These are phyloP conservation scores for Fraxinus angustifolia DNA, from an alignment of 305 asterid species.

Conservation along the genomic window DNA sequence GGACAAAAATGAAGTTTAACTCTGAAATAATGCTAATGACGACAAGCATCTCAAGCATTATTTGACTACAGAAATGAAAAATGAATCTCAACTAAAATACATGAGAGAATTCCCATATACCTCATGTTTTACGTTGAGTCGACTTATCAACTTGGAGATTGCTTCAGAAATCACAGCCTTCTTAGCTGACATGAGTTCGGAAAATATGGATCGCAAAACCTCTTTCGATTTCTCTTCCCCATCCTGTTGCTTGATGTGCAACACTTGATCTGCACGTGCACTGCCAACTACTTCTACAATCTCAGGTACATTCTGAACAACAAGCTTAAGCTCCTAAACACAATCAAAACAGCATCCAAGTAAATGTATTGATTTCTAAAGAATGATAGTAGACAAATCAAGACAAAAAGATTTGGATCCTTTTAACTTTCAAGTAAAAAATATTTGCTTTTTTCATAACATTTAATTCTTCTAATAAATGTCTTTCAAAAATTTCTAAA, in stretches of 20 bases:
- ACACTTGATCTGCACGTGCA: conserved; percentile 42
- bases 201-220: conserved; percentile 56
- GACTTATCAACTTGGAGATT: conserved; percentile 54
- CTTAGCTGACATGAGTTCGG: conserved; percentile 66
- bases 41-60: conserved; percentile 10
- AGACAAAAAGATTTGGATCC: not conserved
- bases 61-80: not conserved
- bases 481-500: not conserved
- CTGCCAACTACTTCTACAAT: conserved; percentile 69
- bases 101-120: conserved; percentile 28
- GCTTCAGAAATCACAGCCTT: conserved; percentile 45
- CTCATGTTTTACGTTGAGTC: conserved; percentile 53
- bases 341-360: conserved; percentile 14
- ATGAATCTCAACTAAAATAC: not conserved
- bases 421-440: conserved; percentile 1
- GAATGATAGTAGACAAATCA: not conserved
- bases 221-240: conserved; percentile 56
- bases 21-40: not conserved
- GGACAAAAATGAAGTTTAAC: not conserved
- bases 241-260: conserved; percentile 37
- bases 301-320: conserved; percentile 76
- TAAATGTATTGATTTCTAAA: conserved; percentile 12
- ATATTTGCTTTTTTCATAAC: not conserved
- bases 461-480: not conserved
- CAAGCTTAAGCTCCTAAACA: conserved; percentile 74